Base-by-base conservation (phyloP, 768 basidiomycete species). In the Phylloporus scabripes region DNA sequence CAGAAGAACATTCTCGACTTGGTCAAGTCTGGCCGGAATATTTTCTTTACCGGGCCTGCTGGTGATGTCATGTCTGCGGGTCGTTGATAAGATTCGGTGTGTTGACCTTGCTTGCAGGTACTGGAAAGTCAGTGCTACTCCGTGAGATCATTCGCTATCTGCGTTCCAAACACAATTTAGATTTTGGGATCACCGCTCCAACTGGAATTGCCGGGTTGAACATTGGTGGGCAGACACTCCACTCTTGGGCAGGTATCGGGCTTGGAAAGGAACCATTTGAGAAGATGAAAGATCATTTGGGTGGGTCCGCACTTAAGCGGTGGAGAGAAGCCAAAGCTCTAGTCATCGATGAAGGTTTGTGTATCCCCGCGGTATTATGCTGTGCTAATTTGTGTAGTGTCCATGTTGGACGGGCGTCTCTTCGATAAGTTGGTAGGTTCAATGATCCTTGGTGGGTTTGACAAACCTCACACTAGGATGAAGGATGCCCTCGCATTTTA, bases 21-120 rank as follows among this genome's bases (percentile, higher is more conserved):
- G 32, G 80, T 85, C 7, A 71, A 78, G 31, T 69, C 71, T 5
- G 79, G 80, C 1, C 64, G 73, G 52, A 85, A 75, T 51, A 73
- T 87, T 24, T 87, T 89, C 68, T 87, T 87, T 63, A 87, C 85
- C 2, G 86, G 86, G 18, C 77, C 82, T 48, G 86, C 86, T 49
- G 83, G 85, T 84, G 49, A 54, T 29, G 7, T 4, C 43, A n/a
- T 20, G 1, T 29, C 42, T 50, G 18, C 41, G 38, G 28, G 31
- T 40, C 29, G 1, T 20, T n/a, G n/a, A n/a, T n/a, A n/a, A n/a
- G n/a, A 41, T 48, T 28, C 14, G n/a, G 11, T 24, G 23, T 17
- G 8, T 38, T 48, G n/a, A 50, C 39, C 26, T 31, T 8, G 15
- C 53, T 50, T 23, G 10, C 43, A 77, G 79, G 78, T 9, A 87